Evolutionary conservation across 345 rosid genomes (phyloP).

Genomic region (Arabidopsis suecica): DNA sequence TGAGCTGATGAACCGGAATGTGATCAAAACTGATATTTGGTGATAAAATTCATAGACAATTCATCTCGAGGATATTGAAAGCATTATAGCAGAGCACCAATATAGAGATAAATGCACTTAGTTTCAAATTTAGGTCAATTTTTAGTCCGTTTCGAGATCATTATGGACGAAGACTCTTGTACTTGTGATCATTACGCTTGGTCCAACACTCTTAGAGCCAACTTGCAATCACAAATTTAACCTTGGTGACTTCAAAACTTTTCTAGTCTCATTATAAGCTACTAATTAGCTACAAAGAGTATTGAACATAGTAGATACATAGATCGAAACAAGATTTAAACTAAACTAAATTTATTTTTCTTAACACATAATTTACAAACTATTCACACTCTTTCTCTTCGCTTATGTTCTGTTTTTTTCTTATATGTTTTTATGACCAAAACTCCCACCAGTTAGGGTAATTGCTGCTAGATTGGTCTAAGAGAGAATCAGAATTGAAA

Average conservation of each 20-base stretch:
- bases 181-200: too few relatives aligned
- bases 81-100: too few relatives aligned
- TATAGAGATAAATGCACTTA: too few relatives aligned
- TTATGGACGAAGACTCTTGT: too few relatives aligned
- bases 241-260: background rate
- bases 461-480: constrained; percentile 54
- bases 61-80: too few relatives aligned
- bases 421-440: constrained; percentile 49
- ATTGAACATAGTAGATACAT: constrained; percentile 14
- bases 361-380: constrained; percentile 1
- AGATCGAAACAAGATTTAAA: background rate
- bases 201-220: too few relatives aligned
- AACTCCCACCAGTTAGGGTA: constrained; percentile 56
- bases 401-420: background rate
- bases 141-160: too few relatives aligned
- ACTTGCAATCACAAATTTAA: too few relatives aligned
- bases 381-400: constrained; percentile 1
- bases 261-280: background rate
- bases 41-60: too few relatives aligned
- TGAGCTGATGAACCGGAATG: too few relatives aligned
- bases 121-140: too few relatives aligned
- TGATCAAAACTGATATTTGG: too few relatives aligned
- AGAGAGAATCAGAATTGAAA: constrained; percentile 47
- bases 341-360: background rate
- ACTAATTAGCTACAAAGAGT: constrained; percentile 2